These are phyloP conservation scores for Penicillium frequentans DNA, from an alignment of 2,329 filamentous ascomycete genomes.

Conservation along the genomic window DNA sequence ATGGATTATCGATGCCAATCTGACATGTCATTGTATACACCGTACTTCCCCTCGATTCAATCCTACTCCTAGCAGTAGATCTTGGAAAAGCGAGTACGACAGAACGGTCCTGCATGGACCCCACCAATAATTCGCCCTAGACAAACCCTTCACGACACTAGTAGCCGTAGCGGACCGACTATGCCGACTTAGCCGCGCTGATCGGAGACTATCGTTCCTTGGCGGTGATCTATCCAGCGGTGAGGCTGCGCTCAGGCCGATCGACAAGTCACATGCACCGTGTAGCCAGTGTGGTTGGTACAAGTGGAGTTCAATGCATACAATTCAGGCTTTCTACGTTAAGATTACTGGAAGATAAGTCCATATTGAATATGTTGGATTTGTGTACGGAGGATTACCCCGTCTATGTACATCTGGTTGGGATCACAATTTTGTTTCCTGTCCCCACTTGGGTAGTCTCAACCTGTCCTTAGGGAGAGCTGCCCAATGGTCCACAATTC, in stretches of 20 bases:
- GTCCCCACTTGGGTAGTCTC: constrained; percentile 17
- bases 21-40: not conserved
- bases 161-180: constrained; percentile 13
- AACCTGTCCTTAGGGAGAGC: constrained; percentile 23
- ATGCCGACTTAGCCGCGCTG: constrained; percentile 26
- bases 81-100: not conserved
- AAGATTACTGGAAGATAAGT: not conserved
- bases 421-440: constrained; percentile 11
- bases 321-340: not conserved
- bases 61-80: not conserved
- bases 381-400: not conserved
- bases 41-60: not conserved
- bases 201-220: constrained; percentile 18
- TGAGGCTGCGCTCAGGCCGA: constrained; percentile 13
- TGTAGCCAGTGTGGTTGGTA: constrained; percentile 10
- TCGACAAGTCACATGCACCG: constrained; percentile 23
- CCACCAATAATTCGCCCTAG: constrained; percentile 1
- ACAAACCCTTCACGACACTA: constrained; percentile 14
- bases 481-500: constrained; percentile 9
- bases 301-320: not conserved
- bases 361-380: not conserved
- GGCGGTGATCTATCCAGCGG: constrained; percentile 19
- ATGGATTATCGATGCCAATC: not conserved
- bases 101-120: not conserved
- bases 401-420: constrained; percentile 14